Base-by-base conservation (phyloP, 1,284 basidiomycete genomes). In the Golubevia pallescens region DNA sequence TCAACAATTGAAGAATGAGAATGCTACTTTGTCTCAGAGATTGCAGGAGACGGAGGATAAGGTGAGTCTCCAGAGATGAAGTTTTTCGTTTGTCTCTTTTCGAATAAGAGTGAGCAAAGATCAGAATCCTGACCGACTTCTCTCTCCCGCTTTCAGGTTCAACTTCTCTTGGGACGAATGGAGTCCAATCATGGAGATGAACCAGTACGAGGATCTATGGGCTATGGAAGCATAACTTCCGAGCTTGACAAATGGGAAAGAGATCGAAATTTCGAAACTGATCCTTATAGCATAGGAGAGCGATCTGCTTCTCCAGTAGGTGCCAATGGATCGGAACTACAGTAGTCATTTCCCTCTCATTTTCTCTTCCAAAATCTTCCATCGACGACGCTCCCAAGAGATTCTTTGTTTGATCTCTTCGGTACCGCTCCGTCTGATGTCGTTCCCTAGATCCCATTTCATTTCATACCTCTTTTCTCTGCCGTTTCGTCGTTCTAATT, bases 191-290 rank as follows among this genome's bases (percentile, higher is more conserved):
- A 73, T 23, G 73, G 66, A 14, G 68, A 71, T 3, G 69, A 61
- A 13, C 62, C 69, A 19, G 60, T 59, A 7, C 61, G 74, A 23
- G 69, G 71, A 54, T 69, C 65, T 55, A 72, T 73, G 67, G 66
- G 63, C 38, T 74, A 76, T 60, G 74, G 73, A 32, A 73, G 70
- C 68, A 78, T 79, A 61, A 68, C 77, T 3, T 76, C 71, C 2
- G 77, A 79, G 65, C 69, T 79, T n/a, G 77, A 79, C 67, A 74
- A 74, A 68, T 79, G 77, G 77, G 77, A 79, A 66, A 64, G 66
- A 38, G 34, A 38, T 10, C 54, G 20, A 6, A 32, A 10, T 21
- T 5, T 10, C 5, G 54, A 56, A 7, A 13, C 54, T 10, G 54
- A 56, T 28, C 20, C 54, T 21, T 56, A 56, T 56, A 32, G 54